Evolutionary conservation across 805 yeast species (phyloP).

Genomic region (Lipomyces sp.): DNA sequence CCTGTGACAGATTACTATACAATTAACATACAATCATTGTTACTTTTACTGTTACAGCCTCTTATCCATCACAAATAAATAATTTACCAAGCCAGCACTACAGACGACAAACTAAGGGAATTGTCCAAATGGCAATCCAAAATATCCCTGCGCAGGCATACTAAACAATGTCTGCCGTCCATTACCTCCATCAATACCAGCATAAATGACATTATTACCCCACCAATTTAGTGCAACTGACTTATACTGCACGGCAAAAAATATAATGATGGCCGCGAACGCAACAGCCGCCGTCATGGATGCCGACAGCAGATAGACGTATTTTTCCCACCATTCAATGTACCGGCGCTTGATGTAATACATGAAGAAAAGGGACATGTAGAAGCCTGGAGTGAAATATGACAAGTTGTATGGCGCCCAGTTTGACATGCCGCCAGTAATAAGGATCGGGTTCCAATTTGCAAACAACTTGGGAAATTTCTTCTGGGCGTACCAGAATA

Average conservation of each 20-base stretch:
- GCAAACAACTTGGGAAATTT: slow-evolving; percentile 7
- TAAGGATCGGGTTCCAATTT: slow-evolving; percentile 9
- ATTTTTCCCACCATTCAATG: slow-evolving; percentile 75
- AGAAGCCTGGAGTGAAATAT: slow-evolving; percentile 36
- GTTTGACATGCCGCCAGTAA: slow-evolving; percentile 46
- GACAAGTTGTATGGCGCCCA: slow-evolving; percentile 44
- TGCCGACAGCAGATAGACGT: slow-evolving; percentile 67
- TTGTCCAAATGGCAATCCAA: slow-evolving; percentile 37
- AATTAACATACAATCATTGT: too few relatives aligned
- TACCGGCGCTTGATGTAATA: slow-evolving; percentile 59
- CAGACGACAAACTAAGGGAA: slow-evolving; percentile 14
- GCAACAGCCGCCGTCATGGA: slow-evolving; percentile 74
- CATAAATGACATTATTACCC: slow-evolving; percentile 53
- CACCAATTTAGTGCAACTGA: slow-evolving; percentile 59
- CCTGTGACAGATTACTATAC: too few relatives aligned
- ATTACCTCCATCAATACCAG: slow-evolving; percentile 21
- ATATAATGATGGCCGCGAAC: slow-evolving; percentile 61
- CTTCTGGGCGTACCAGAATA: slow-evolving; percentile 11
- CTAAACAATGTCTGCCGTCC: slow-evolving; percentile 21
- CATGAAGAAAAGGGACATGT: slow-evolving; percentile 59
- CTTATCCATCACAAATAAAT: too few relatives aligned
- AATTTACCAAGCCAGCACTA: not conserved
- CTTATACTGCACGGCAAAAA: slow-evolving; percentile 55
- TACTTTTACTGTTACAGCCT: not conserved
- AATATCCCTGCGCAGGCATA: slow-evolving; percentile 42